phyloP scores from a whole-genome alignment of 2,329 filamentous ascomycete species.

The Hymenotorrendiella dingleyae region DNA sequence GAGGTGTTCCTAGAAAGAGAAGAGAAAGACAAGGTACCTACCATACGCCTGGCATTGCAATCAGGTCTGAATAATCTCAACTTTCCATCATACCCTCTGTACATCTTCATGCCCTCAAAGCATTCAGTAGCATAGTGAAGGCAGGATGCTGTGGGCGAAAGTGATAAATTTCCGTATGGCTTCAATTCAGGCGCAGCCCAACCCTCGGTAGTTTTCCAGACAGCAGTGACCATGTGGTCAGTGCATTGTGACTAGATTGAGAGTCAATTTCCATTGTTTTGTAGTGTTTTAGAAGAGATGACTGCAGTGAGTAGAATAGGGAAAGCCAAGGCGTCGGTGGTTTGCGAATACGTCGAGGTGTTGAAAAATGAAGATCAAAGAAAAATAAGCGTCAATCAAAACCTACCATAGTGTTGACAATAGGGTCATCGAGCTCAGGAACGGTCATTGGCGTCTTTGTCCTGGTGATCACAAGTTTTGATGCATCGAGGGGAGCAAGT shows the following conservation, averaged over 20 bases:
- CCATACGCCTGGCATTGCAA: conserved; percentile 44
- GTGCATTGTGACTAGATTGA: conserved; percentile 45
- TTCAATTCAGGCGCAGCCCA: conserved; percentile 71
- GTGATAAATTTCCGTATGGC: conserved; percentile 70
- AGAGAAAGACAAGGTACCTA: conserved; percentile 43
- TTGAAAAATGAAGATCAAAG: too few relatives aligned
- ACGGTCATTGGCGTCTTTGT: conserved; percentile 46
- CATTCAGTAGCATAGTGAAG: conserved; percentile 77
- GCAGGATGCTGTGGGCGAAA: conserved; percentile 75
- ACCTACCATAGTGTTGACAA: conserved; percentile 24
- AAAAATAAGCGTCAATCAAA: too few relatives aligned
- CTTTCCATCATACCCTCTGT: conserved; percentile 64
- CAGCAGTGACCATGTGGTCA: conserved; percentile 81
- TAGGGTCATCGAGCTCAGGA: conserved; percentile 40
- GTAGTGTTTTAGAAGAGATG: too few relatives aligned
- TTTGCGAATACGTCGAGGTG: too few relatives aligned
- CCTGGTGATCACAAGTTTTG: conserved; percentile 51
- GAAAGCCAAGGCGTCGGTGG: too few relatives aligned
- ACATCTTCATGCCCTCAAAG: conserved; percentile 82
- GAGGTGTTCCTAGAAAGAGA: conserved; percentile 60
- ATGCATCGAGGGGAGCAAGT: conserved; percentile 46
- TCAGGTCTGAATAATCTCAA: conserved; percentile 59
- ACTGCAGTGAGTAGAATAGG: too few relatives aligned
- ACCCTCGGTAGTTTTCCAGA: conserved; percentile 59
- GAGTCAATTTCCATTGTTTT: too few relatives aligned